Evolutionary conservation across 2,329 filamentous ascomycete species (phyloP).

Genomic region (Aulographum hederae): DNA sequence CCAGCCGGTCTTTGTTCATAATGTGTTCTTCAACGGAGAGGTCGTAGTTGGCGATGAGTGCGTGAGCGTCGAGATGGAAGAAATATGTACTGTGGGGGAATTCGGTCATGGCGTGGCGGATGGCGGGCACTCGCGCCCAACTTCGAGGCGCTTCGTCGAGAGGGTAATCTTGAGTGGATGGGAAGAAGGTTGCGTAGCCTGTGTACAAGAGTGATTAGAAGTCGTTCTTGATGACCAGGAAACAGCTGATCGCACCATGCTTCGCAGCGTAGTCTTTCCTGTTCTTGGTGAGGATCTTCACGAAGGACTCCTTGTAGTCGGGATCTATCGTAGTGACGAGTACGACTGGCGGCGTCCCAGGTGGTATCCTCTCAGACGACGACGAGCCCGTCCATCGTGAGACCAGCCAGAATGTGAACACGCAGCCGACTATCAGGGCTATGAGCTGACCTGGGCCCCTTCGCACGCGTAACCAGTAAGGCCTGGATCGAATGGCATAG

Average conservation of each 20-base stretch:
- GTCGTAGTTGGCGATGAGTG: constrained; percentile 72
- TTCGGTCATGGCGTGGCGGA: constrained; percentile 73
- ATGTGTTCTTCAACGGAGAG: constrained; percentile 53
- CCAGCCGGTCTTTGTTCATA: constrained; percentile 47
- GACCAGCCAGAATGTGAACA: too few species aligned
- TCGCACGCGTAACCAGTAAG: too few species aligned
- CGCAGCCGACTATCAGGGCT: too few species aligned
- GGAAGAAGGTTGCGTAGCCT: constrained; percentile 81
- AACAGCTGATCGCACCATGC: constrained; percentile 47
- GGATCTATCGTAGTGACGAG: constrained; percentile 74
- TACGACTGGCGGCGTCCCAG: constrained; percentile 40
- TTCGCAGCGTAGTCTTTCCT: constrained; percentile 65
- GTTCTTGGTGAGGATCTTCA: constrained; percentile 62
- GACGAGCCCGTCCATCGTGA: too few species aligned
- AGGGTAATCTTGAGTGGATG: constrained; percentile 58
- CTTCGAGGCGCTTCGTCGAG: constrained; percentile 38
- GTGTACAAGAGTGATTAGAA: constrained; percentile 7
- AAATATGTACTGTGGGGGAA: constrained; percentile 63
- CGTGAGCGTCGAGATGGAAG: constrained; percentile 73
- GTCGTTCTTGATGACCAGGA: not conserved
- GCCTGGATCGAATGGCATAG: too few species aligned
- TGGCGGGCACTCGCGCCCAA: constrained; percentile 67
- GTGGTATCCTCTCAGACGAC: constrained; percentile 9
- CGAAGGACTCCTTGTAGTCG: constrained; percentile 45
- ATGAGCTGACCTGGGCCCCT: too few species aligned